Conservation (phyloP, 495 filamentous ascomycete species). For the Penicillium flavigenum region DNA sequence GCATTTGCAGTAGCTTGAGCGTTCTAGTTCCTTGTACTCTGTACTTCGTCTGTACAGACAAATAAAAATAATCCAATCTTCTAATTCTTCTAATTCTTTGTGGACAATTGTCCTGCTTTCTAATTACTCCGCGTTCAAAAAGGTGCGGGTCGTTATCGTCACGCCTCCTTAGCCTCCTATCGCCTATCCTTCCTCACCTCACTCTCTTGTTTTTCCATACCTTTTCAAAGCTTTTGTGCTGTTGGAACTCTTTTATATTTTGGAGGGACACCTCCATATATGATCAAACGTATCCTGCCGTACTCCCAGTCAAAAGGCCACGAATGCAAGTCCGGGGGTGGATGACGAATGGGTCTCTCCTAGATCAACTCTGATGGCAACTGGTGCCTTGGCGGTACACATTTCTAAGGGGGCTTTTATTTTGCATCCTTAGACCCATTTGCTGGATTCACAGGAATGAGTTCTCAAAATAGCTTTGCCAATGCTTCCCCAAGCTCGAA, state of each 20-base stretch:
- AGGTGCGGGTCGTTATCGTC: slow-evolving; percentile 29
- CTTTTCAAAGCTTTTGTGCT: neutral
- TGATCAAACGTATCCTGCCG: slow-evolving; percentile 7
- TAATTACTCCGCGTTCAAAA: slow-evolving; percentile 4
- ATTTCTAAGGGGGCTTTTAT: slow-evolving; percentile 30
- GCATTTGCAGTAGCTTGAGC: neutral
- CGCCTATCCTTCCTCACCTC: slow-evolving; percentile 15
- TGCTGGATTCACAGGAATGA: slow-evolving; percentile 41
- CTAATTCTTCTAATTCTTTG: neutral
- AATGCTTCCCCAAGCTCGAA: slow-evolving; percentile 42
- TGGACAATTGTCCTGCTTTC: neutral
- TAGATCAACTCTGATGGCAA: slow-evolving; percentile 43
- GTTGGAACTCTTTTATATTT: neutral
- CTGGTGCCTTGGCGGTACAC: slow-evolving; percentile 41
- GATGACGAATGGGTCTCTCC: slow-evolving; percentile 49
- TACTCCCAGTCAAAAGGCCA: slow-evolving; percentile 24
- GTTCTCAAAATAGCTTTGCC: slow-evolving; percentile 42
- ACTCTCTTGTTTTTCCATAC: slow-evolving; percentile 9
- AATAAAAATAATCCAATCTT: neutral
- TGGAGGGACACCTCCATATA: slow-evolving; percentile 9
- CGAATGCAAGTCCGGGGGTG: slow-evolving; percentile 40
- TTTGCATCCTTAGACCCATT: slow-evolving; percentile 21
- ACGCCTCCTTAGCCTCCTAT: slow-evolving; percentile 24
- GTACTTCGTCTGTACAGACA: neutral
- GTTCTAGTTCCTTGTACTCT: slow-evolving; percentile 5